Conservation (phyloP, 1,284 basidiomycete genomes). For the Ustilago shanxiensis region DNA sequence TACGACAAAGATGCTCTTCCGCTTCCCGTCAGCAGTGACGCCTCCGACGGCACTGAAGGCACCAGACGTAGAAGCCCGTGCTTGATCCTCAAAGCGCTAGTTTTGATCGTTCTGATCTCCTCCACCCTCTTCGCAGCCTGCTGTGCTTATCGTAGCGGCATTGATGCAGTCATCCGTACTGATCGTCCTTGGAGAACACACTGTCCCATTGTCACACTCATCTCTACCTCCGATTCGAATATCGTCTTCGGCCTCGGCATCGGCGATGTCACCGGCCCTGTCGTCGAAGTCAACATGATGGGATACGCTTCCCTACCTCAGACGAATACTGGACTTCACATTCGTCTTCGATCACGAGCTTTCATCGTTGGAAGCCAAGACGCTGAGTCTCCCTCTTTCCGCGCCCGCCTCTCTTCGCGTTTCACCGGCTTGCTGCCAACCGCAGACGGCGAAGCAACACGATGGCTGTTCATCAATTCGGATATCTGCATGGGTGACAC, state of each 20-base stretch:
- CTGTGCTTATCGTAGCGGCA: constrained; percentile 21
- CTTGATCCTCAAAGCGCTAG: constrained; percentile 26
- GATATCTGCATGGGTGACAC: constrained; percentile 78
- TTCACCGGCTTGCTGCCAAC: constrained; percentile 40
- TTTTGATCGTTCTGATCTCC: constrained; percentile 24
- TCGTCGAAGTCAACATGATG: constrained; percentile 73
- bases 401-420: constrained; percentile 8
- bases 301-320: constrained; percentile 80
- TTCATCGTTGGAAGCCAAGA: constrained; percentile 77
- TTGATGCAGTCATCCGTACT: constrained; percentile 5
- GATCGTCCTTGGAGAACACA: constrained; percentile 3
- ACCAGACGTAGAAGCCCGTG: constrained; percentile 6
- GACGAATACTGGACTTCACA: constrained; percentile 82
- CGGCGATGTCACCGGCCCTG: constrained; percentile 80
- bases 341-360: constrained; percentile 81
- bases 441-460: constrained; percentile 55
- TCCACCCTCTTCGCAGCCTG: constrained; percentile 22
- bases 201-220: neutral
- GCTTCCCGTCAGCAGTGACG: neutral
- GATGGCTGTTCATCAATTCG: constrained; percentile 82
- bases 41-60: neutral
- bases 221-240: neutral
- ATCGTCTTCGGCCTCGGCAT: constrained; percentile 73
- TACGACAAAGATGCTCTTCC: constrained; percentile 10
- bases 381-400: neutral